Base-by-base conservation (phyloP, 257 asterid genomes). In the Solanum habrochaites region DNA sequence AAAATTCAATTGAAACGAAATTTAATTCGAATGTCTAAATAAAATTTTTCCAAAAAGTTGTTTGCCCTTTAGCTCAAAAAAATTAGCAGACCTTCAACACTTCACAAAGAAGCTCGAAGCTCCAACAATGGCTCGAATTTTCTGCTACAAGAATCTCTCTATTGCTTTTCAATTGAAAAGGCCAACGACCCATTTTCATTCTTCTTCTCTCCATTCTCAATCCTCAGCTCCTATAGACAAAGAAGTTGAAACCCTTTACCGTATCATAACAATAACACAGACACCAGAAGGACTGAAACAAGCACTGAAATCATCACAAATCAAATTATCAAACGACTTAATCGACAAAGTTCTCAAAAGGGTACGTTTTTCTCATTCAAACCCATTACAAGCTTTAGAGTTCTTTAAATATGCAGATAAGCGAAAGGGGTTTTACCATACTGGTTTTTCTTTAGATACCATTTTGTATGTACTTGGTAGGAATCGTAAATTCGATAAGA, bases 291-390 rank as follows among this genome's bases (percentile, higher is more conserved):
- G 93, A 75, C 88, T 96, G 25, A 92, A 78, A 82, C 89, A 83
- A 21, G 90, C 95, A 60, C 94, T 96, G 11, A 91, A 86, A 90
- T 82, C 89, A 43, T 89, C 95, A 42, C 93, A 91, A 87, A 90
- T 94, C 89, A 85, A 88, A 35, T 82, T 95, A 32, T 90, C 98
- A 43, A 92, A 90, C 70, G 98, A 93, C n/a, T 87, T 94, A 86
- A 87, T 94, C 15, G 98, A 96, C 56, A 72, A 78, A 75, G 98
- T 94, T 83, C 93, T 95, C 56, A 94, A 93, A 90, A 91, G 98
- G 94, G 98, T 93, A 49, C 93, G 99, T 10, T 96, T 96, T 86
- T 91, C 98, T 82, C 99, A 96, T 86, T 91, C 98, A 6, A 92
- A 93, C 89, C 98, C 99, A 3, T 90, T 91, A 58, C 90, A 93